Conservation (phyloP, 331 rosid species). For the Acacia pycnantha region DNA sequence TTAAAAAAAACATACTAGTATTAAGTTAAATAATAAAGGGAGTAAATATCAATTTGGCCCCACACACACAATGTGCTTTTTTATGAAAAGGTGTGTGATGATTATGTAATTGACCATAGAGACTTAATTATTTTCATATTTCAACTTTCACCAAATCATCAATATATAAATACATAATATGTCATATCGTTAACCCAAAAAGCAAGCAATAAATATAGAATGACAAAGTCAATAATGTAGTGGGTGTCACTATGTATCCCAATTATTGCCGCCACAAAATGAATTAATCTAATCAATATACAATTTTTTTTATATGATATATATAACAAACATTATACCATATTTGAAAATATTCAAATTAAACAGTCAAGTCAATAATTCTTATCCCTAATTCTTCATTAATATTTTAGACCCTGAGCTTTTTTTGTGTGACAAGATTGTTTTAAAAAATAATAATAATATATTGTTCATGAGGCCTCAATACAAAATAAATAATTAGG, state of each 20-base stretch:
- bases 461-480: not conserved
- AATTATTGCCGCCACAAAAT: not conserved
- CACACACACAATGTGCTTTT: not conserved
- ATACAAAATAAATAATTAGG: not conserved
- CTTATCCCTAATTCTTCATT: not conserved
- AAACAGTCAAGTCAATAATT: not conserved
- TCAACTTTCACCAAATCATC: not conserved
- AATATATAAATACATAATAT: not conserved
- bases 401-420: not conserved
- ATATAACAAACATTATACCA: not conserved
- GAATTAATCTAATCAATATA: not conserved
- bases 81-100: not conserved
- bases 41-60: not conserved
- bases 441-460: not conserved
- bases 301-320: not conserved
- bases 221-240: not conserved
- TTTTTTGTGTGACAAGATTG: not conserved
- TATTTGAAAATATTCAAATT: constrained; percentile 3
- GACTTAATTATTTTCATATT: not conserved
- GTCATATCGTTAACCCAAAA: not conserved
- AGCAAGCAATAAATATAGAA: not conserved
- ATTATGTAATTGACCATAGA: constrained; percentile 7
- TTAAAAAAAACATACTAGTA: no score
- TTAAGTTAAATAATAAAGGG: not conserved
- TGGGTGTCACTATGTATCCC: not conserved